phyloP scores from a whole-genome alignment of 2,329 filamentous ascomycete species.

The Verticillium zaregamsianum region DNA sequence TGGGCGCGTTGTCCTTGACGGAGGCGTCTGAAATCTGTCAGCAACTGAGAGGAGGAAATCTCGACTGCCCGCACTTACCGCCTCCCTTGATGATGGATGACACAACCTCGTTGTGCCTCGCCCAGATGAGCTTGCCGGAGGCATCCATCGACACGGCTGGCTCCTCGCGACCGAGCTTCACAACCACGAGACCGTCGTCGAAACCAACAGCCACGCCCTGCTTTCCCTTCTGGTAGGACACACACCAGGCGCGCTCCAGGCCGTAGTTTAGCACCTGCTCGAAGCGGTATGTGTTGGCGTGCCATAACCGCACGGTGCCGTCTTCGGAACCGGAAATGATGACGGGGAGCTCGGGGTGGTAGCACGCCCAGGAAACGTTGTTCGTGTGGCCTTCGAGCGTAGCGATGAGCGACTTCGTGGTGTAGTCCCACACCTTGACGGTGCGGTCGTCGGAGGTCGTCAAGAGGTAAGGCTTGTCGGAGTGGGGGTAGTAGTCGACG shows the following conservation, averaged over 20 bases:
- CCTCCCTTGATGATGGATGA: slow-evolving; percentile 93
- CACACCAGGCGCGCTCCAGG: slow-evolving; percentile 94
- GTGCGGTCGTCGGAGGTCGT: slow-evolving; percentile 82
- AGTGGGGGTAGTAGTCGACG: slow-evolving; percentile 81
- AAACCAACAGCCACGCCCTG: slow-evolving; percentile 95
- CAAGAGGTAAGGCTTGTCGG: slow-evolving; percentile 80
- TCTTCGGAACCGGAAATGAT: slow-evolving; percentile 98
- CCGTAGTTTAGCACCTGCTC: slow-evolving; percentile 97
- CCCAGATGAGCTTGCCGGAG: slow-evolving; percentile 95
- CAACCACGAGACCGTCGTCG: slow-evolving; percentile 94
- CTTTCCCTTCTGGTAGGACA: slow-evolving; percentile 89
- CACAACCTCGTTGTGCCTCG: slow-evolving; percentile 89
- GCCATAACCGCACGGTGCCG: slow-evolving; percentile 96
- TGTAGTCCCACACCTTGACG: slow-evolving; percentile 99
- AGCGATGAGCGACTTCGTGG: slow-evolving; percentile 93
- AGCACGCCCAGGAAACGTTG: slow-evolving; percentile 97
- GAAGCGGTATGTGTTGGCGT: slow-evolving; percentile 93
- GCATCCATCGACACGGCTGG: slow-evolving; percentile 96
- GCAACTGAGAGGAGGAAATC: slow-evolving; percentile 2
- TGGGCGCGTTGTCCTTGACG: slow-evolving; percentile 83
- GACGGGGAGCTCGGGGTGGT: slow-evolving; percentile 92
- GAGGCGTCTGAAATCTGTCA: slow-evolving; percentile 56
- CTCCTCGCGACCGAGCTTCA: slow-evolving; percentile 96
- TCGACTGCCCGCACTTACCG: slow-evolving; percentile 34
- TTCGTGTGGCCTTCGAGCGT: slow-evolving; percentile 96